phyloP scores from a whole-genome alignment of 306 rosid genomes.

The Benincasa hispida region DNA sequence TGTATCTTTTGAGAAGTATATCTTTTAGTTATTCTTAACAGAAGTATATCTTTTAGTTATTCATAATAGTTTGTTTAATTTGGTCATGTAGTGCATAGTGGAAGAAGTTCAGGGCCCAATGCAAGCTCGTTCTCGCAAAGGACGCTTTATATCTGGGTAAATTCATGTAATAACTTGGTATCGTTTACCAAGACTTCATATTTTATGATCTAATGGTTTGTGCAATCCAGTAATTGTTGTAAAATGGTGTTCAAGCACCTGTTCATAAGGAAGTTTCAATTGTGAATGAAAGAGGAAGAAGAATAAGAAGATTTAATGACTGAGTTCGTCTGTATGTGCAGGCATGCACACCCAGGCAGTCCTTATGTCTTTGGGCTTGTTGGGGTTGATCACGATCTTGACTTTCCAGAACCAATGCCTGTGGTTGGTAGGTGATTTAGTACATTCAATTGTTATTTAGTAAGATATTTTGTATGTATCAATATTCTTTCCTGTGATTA shows the following conservation, averaged over 20 bases:
- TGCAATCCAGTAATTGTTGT: neutral
- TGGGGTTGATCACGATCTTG: conserved; percentile 78
- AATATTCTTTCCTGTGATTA: neutral
- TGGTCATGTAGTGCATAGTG: conserved; percentile 65
- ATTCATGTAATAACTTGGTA: neutral
- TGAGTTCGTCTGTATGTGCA: conserved; percentile 21
- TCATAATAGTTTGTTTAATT: conserved; percentile 14
- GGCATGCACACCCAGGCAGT: conserved; percentile 99
- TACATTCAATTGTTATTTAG: neutral
- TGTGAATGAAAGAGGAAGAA: neutral
- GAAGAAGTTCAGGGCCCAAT: conserved; percentile 95
- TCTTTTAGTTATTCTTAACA: neutral
- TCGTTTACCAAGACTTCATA: neutral
- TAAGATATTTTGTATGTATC: neutral
- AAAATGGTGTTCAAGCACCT: neutral
- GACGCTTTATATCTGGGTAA: conserved; percentile 88
- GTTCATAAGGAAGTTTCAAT: neutral
- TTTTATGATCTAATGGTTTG: neutral
- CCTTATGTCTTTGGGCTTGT: conserved; percentile 96
- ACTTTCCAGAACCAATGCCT: conserved; percentile 99
- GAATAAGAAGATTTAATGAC: neutral
- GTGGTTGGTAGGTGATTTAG: conserved; percentile 55
- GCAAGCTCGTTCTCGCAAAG: conserved; percentile 82
- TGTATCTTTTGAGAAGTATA: neutral
- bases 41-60: neutral